Percentiles rank a stretch among this genome's conserved stretches.
These are phyloP conservation scores for Ogataea haglerorum DNA, from an alignment of 805 yeast species.

Conservation along the genomic window DNA sequence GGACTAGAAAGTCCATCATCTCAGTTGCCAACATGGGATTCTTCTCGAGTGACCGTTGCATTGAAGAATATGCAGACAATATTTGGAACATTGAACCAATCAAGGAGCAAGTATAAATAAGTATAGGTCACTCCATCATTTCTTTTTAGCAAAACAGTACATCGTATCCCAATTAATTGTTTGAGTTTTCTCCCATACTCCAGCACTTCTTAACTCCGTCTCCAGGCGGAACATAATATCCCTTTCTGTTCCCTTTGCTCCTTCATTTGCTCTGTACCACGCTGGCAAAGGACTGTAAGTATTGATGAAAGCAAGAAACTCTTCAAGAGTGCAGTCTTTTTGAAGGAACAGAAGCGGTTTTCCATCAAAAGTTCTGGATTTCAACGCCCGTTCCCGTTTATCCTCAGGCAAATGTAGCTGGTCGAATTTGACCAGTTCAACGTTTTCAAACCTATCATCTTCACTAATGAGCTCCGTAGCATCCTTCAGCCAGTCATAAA, in stretches of 20 bases:
- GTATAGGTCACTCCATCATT: slow-evolving; percentile 3
- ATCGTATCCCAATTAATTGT: slow-evolving; percentile 56
- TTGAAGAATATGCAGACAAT: slow-evolving; percentile 85
- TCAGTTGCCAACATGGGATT: slow-evolving; percentile 93
- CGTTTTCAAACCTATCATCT: slow-evolving; percentile 32
- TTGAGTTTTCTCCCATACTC: slow-evolving; percentile 41
- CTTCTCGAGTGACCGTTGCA: slow-evolving; percentile 86
- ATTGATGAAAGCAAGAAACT: slow-evolving; percentile 21
- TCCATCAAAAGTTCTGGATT: slow-evolving; percentile 1
- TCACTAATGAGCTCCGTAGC: slow-evolving; percentile 6
- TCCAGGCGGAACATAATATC: slow-evolving; percentile 22
- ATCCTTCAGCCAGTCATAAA: slow-evolving; percentile 33
- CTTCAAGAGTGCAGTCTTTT: slow-evolving; percentile 15
- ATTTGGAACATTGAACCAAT: slow-evolving; percentile 89
- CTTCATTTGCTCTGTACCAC: slow-evolving; percentile 23
- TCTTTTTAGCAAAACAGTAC: slow-evolving; percentile 44
- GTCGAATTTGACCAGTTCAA: slow-evolving; percentile 15
- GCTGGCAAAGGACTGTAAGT: slow-evolving; percentile 27
- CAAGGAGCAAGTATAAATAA: slow-evolving; percentile 13
- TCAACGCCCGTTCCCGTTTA: neutral
- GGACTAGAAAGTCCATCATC: slow-evolving; percentile 74
- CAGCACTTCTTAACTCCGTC: slow-evolving; percentile 24
- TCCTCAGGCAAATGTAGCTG: slow-evolving; percentile 6
- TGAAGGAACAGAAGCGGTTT: slow-evolving; percentile 19
- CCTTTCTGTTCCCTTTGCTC: slow-evolving; percentile 14